Percentiles rank a stretch among this genome's conserved stretches.
phyloP scores from a whole-genome alignment of 805 yeast genomes.

The Kodamaea neixiangensis region DNA sequence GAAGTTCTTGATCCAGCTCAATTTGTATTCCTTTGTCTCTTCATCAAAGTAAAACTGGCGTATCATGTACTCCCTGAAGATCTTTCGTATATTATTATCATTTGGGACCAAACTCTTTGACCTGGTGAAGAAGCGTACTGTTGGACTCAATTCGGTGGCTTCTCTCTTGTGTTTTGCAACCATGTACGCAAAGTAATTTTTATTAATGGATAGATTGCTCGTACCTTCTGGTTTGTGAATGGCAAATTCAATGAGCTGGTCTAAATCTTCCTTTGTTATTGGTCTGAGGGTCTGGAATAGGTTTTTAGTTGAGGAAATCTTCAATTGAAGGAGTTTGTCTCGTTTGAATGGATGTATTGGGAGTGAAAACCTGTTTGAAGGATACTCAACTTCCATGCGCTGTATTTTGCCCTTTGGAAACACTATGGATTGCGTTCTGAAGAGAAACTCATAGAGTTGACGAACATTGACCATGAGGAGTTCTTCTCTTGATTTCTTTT shows the following conservation, averaged over 20 bases:
- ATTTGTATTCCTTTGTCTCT: constrained; percentile 16
- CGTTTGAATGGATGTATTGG: constrained; percentile 32
- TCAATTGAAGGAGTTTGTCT: constrained; percentile 26
- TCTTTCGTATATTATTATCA: constrained; percentile 29
- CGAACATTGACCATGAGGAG: constrained; percentile 15
- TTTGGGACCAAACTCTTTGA: constrained; percentile 30
- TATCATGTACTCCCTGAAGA: constrained; percentile 28
- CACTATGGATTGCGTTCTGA: constrained; percentile 18
- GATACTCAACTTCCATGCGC: constrained; percentile 34
- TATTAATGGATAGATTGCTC: background rate
- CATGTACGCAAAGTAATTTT: constrained; percentile 30
- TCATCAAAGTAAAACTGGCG: constrained; percentile 31
- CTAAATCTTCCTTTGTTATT: constrained; percentile 19
- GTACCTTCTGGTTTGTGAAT: constrained; percentile 11
- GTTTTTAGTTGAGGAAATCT: constrained; percentile 25
- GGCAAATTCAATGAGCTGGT: constrained; percentile 20
- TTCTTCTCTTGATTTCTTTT: background rate
- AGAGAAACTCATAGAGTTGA: constrained; percentile 24
- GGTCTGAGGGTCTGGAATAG: constrained; percentile 24
- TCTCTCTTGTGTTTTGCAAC: constrained; percentile 22
- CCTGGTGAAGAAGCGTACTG: constrained; percentile 20
- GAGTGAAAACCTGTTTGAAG: constrained; percentile 30
- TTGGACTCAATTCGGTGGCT: constrained; percentile 16
- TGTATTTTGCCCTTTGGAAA: constrained; percentile 26
- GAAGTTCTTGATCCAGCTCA: constrained; percentile 29